Evolutionary conservation across 495 filamentous ascomycete species (phyloP).

Genomic region (Neurospora intermedia): DNA sequence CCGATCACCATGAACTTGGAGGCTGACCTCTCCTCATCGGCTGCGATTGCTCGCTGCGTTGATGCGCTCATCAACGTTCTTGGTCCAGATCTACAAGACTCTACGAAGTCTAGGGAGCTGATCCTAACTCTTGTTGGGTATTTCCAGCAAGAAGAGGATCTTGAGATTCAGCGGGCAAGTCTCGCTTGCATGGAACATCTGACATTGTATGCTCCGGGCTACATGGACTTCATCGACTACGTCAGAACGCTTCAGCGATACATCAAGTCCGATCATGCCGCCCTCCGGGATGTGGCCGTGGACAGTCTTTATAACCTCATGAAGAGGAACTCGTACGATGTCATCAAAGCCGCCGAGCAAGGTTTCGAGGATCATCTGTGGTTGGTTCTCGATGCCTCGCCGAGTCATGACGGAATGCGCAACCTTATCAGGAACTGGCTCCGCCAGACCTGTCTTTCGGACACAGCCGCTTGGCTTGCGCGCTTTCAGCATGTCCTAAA

Average conservation of each 20-base stretch:
- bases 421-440: slow-evolving; percentile 88
- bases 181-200: slow-evolving; percentile 83
- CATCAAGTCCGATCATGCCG: slow-evolving; percentile 52
- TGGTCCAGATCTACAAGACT: slow-evolving; percentile 89
- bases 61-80: slow-evolving; percentile 94
- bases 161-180: slow-evolving; percentile 63
- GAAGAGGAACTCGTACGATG: slow-evolving; percentile 76
- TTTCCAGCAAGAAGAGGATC: slow-evolving; percentile 68
- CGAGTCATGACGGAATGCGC: slow-evolving; percentile 62
- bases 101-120: slow-evolving; percentile 80
- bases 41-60: slow-evolving; percentile 77
- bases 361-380: slow-evolving; percentile 86
- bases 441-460: slow-evolving; percentile 66
- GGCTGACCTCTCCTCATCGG: slow-evolving; percentile 65
- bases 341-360: slow-evolving; percentile 59
- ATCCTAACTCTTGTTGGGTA: slow-evolving; percentile 79
- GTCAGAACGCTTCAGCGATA: slow-evolving; percentile 72
- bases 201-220: slow-evolving; percentile 78
- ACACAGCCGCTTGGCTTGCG: slow-evolving; percentile 74
- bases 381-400: slow-evolving; percentile 69
- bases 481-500: slow-evolving; percentile 82
- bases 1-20: slow-evolving; percentile 81
- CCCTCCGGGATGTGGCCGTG: slow-evolving; percentile 69
- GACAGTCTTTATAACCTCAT: slow-evolving; percentile 89
- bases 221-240: slow-evolving; percentile 73